These are phyloP conservation scores for Chrysochromulina parva DNA, from an alignment of 78 protist species.

Conservation along the genomic window DNA sequence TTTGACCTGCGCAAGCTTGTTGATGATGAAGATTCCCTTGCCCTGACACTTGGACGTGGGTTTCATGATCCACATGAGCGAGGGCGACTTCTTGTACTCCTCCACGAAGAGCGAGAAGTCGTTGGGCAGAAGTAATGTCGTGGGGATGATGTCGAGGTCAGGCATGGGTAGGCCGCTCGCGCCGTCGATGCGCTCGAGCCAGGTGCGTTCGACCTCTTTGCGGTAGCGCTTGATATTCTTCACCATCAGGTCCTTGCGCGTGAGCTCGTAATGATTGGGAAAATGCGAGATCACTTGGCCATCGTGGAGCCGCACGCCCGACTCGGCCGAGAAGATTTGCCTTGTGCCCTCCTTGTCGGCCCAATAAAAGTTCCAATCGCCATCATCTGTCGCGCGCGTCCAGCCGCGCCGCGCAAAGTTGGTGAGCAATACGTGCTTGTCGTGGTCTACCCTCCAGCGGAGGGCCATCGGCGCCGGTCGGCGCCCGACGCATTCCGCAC, in stretches of 20 bases:
- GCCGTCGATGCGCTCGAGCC: background rate
- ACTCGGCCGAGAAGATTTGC: constrained; percentile 27
- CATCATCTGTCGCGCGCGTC: background rate
- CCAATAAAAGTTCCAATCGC: constrained; percentile 52
- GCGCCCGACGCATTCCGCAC: no score
- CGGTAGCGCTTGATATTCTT: constrained; percentile 47
- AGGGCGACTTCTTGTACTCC: constrained; percentile 48
- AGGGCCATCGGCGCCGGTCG: background rate
- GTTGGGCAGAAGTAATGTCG: constrained; percentile 53
- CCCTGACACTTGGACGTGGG: constrained; percentile 79
- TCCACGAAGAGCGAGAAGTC: constrained; percentile 78
- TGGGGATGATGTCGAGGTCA: constrained; percentile 24
- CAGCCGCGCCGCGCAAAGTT: background rate
- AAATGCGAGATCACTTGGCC: constrained; percentile 51
- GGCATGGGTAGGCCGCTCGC: background rate
- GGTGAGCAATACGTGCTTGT: background rate
- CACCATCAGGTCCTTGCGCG: constrained; percentile 65
- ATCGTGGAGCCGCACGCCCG: constrained; percentile 38
- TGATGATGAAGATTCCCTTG: constrained; percentile 67
- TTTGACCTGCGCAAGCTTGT: constrained; percentile 50
- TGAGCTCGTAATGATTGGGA: constrained; percentile 56
- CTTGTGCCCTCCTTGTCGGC: background rate
- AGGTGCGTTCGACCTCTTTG: constrained; percentile 1
- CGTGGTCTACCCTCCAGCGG: background rate
- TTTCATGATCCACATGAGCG: constrained; percentile 80